Percentiles rank a stretch among this genome's conserved stretches.
Evolutionary conservation across 805 yeast species (phyloP).

Genomic region (Cyberlindnera americana): DNA sequence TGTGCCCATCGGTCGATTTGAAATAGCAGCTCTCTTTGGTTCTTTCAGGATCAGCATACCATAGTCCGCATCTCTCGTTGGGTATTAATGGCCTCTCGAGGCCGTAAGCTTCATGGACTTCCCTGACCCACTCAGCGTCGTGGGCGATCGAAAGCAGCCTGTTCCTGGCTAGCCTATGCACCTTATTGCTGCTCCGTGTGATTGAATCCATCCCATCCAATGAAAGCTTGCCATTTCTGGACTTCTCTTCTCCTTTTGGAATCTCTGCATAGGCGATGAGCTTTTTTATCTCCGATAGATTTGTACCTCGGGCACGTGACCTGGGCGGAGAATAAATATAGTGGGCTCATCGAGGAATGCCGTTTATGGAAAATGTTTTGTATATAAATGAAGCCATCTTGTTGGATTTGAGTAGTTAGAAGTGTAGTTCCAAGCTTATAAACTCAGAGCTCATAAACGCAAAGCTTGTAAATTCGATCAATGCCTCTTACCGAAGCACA

Average conservation of each 20-base stretch:
- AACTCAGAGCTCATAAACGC: no score
- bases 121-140: slow-evolving; percentile 52
- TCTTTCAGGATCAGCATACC: slow-evolving; percentile 61
- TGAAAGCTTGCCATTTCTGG: no score
- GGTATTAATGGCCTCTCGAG: slow-evolving; percentile 48
- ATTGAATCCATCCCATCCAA: neutral
- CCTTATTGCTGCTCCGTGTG: slow-evolving; percentile 1
- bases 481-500: slow-evolving; percentile 31
- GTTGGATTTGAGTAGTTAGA: no score
- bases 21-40: slow-evolving; percentile 58
- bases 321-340: no score
- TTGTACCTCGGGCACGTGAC: no score
- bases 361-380: no score
- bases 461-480: neutral
- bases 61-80: slow-evolving; percentile 82
- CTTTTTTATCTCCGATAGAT: neutral
- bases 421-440: no score
- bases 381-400: no score
- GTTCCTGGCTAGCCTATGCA: slow-evolving; percentile 44
- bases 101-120: slow-evolving; percentile 33
- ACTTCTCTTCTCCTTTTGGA: no score
- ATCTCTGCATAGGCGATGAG: no score
- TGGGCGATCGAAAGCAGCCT: slow-evolving; percentile 68
- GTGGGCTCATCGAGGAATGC: no score
- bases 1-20: slow-evolving; percentile 91